A percentile compares a stretch with the other conserved stretches of the same genome.
Evolutionary conservation across 2,329 filamentous ascomycete genomes (phyloP).

Genomic region (Fusarium oligoseptatum): DNA sequence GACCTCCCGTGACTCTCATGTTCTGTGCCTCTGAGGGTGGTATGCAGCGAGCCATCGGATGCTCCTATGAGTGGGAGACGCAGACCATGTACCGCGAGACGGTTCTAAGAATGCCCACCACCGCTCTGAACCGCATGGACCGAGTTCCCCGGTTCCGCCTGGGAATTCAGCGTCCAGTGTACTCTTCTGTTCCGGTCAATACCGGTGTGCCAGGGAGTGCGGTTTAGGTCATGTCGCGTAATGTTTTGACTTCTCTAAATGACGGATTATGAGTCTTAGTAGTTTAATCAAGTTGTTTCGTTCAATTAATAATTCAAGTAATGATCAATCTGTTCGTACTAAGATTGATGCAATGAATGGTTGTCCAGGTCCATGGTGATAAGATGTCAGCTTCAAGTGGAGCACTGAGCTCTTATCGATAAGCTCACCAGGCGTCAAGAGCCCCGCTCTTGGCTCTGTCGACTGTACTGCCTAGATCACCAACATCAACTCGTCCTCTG

Average conservation of each 20-base stretch:
- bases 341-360: not conserved
- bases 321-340: not conserved
- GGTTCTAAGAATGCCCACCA: slow-evolving; percentile 42
- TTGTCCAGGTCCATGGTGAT: not conserved
- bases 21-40: slow-evolving; percentile 46
- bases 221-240: not conserved
- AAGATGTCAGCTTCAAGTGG: not conserved
- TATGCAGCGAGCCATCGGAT: slow-evolving; percentile 46
- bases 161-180: slow-evolving; percentile 41
- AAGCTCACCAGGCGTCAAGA: slow-evolving; percentile 11
- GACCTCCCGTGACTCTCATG: slow-evolving; percentile 44
- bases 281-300: not conserved
- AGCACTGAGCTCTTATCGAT: slow-evolving; percentile 46
- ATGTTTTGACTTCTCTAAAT: not conserved
- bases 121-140: slow-evolving; percentile 42
- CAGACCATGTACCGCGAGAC: slow-evolving; percentile 47
- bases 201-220: slow-evolving; percentile 10
- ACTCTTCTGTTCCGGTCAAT: slow-evolving; percentile 33
- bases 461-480: slow-evolving; percentile 24
- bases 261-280: not conserved
- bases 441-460: not conserved
- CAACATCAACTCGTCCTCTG: slow-evolving; percentile 36
- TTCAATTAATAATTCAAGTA: not conserved
- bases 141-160: slow-evolving; percentile 44
- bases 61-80: slow-evolving; percentile 47